These are phyloP conservation scores for Trypanosoma melophagium DNA, from an alignment of 208 protist genomes.

Conservation along the genomic window DNA sequence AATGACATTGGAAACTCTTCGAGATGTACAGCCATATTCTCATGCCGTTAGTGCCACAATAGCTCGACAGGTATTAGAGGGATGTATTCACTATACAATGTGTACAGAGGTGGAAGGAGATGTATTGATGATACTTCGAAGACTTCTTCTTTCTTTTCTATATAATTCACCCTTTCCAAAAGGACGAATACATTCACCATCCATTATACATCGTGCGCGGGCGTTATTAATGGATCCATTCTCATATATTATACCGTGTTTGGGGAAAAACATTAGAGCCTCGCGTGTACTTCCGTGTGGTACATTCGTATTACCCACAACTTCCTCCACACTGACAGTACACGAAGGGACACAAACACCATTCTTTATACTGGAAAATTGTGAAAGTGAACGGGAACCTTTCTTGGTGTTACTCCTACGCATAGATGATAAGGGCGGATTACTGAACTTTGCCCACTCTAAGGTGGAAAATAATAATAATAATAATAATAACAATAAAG, in stretches of 20 bases:
- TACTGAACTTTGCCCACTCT: conserved; percentile 42
- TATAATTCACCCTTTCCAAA: background rate
- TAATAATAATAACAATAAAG: background rate
- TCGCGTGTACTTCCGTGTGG: conserved; percentile 7
- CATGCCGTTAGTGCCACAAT: background rate
- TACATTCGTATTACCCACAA: conserved; percentile 16
- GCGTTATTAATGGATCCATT: conserved; percentile 1
- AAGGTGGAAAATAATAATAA: conserved; percentile 18
- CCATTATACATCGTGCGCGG: conserved; percentile 1
- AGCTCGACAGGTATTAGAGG: conserved; percentile 21
- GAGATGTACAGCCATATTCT: conserved; percentile 8
- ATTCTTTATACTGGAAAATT: conserved; percentile 5
- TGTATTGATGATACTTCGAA: conserved; percentile 29
- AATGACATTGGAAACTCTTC: conserved; percentile 5
- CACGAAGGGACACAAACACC: conserved; percentile 19
- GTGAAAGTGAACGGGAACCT: background rate
- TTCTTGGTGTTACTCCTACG: conserved; percentile 50
- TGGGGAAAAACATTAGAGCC: background rate
- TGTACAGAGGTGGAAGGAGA: conserved; percentile 50
- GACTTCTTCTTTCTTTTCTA: conserved; percentile 35
- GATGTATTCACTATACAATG: conserved; percentile 52
- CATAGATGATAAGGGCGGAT: conserved; percentile 52
- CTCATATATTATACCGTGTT: conserved; percentile 14
- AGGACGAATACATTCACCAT: background rate
- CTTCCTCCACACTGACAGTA: background rate